phyloP scores from a whole-genome alignment of 2,329 filamentous ascomycete species.

The Colletotrichum euphorbiae region DNA sequence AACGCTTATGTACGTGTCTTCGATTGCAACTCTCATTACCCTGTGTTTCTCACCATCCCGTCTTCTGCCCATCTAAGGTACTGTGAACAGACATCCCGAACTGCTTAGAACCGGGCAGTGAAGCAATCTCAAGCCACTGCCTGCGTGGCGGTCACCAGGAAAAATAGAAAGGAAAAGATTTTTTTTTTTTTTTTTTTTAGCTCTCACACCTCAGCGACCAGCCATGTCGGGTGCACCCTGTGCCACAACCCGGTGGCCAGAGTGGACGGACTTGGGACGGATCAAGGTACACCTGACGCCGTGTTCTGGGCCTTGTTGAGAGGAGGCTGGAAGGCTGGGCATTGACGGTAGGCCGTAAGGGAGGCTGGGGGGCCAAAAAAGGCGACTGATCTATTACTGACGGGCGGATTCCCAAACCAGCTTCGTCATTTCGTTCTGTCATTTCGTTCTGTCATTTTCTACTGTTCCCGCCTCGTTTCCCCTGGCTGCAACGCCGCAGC shows the following conservation, averaged over 20 bases:
- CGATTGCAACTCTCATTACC: too few species aligned
- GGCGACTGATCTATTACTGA: neutral
- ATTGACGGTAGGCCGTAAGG: slow-evolving; percentile 2
- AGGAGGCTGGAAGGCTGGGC: slow-evolving; percentile 9
- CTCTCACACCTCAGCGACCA: slow-evolving; percentile 14
- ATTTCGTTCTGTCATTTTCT: neutral
- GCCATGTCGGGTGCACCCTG: slow-evolving; percentile 6
- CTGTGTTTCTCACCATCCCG: too few species aligned
- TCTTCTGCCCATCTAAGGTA: too few species aligned
- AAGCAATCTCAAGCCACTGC: too few species aligned
- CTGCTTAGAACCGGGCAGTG: too few species aligned
- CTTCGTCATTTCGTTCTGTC: neutral
- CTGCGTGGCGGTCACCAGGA: too few species aligned
- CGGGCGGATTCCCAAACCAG: neutral
- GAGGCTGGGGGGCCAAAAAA: slow-evolving; percentile 9
- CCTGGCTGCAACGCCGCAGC: neutral
- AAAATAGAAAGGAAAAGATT: neutral
- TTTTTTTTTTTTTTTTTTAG: too few species aligned
- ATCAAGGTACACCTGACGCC: slow-evolving; percentile 27
- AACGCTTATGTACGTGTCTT: neutral
- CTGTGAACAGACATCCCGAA: too few species aligned
- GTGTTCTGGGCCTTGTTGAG: slow-evolving; percentile 14
- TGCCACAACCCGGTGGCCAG: slow-evolving; percentile 10
- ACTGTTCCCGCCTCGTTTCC: neutral
- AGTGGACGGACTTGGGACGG: slow-evolving; percentile 17